Evolutionary conservation across 805 yeast species (phyloP), one percentile per base, ranked within the genome.

Genomic region (Saccharomycopsis babjevae): DNA sequence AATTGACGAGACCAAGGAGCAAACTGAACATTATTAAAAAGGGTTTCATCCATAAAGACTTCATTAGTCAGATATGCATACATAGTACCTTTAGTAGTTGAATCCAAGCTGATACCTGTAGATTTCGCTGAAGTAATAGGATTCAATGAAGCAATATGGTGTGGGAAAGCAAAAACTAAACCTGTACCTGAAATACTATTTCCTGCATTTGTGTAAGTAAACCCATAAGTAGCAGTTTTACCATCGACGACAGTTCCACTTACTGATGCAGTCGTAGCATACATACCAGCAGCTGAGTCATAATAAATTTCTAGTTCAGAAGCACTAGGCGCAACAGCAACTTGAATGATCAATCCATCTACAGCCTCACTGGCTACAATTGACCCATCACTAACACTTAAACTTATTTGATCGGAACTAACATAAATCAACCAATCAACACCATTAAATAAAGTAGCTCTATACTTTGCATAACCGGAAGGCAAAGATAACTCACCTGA

Each of bases 401-500:
- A 59, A 69, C 34, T 57, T 58, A 66, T 78, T 67, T 54, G 69
- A 67, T 62, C 68, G 61, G 54, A 59, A 1, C 79, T 76, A 11
- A 83, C 83, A 66, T 86, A 89, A 40, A 89, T 73, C n/a, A 83
- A 74, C 94, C 96, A 89, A 16, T 71, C 75, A 16, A 77, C 76
- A 38, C 78, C 81, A 69, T 84, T 83, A 66, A 79, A 78, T 59
- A 89, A 75, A 7, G 75, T 73, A 3, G 80, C 77, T 28, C 75
- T 71, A 68, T 83, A 88, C 69, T 86, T 89, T 60, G 73, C 69
- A n/a, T 79, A 69, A 20, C 77, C 72, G 56, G 77, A 59, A 62
- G 50, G 55, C 10, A 63, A 39, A 22, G 77, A 69, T n/a, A 46
- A 46, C 6, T 46, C 52, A 30, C 78, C 73, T 2, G 74, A 70